Evolutionary conservation across 164 flowering plant species (phyloP), one percentile per base, ranked within the genome.

Genomic region (Taxillus chinensis): DNA sequence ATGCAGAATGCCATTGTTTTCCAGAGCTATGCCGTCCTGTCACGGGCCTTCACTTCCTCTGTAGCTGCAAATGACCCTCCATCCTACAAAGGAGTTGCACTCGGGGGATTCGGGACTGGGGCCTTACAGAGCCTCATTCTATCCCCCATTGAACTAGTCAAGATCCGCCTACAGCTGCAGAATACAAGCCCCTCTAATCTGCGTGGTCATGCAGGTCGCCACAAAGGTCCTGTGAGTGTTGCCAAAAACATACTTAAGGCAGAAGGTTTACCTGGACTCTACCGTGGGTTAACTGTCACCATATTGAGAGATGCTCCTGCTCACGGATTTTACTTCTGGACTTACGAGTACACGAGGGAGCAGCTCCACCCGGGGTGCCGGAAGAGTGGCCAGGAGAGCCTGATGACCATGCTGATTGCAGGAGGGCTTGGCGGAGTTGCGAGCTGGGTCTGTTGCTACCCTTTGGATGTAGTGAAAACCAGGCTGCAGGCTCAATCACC

Each of bases 381-480:
- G 52, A 79, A 78, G 68, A 75, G 59, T 45, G 86, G 86, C 11
- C 77, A 89, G 40, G 92, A 93, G 68, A 84, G 68, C 64, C 63
- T 86, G 39, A 64, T 52, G 13, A 84, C 95, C 2, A 90, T 90
- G 96, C 71, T 93, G 59, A 16, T 82, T 7, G 84, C 97, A 0
- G 97, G 97, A 57, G 96, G 98, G 27, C 73, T 80, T 17, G 98
- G 96, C 2, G 98, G 97, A 55, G 96, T 89, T 5, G 80, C 95
- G 2, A 90, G 96, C 68, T 86, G 96, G 97, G 68, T 86, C 8
- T 73, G 71, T 46, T 86, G 95, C 67, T 90, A 93, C 57, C 98
- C 98, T 1, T 63, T 84, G 11, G 98, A 93, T 64, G 98, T 90
- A 9, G 65, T 93, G 5, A 93, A 89, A 60, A 85, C 97, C 40